A percentile compares a stretch with the other conserved stretches of the same genome.
Evolutionary conservation across 176 grass and related monocot species (phyloP).

Genomic region (Eleusine indica): DNA sequence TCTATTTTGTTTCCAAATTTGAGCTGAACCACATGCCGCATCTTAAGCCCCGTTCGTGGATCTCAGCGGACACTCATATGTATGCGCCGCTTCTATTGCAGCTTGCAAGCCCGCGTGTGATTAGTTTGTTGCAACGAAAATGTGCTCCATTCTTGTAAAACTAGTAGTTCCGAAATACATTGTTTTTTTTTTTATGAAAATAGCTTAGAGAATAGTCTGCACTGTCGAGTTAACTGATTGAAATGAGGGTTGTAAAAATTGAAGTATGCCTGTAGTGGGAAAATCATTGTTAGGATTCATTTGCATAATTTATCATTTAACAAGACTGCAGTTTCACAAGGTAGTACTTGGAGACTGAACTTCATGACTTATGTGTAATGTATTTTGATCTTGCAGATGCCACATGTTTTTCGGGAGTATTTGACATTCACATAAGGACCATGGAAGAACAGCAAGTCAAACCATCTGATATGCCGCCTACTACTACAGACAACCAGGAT

Average conservation of each 20-base stretch:
- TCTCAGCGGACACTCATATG: too few species aligned
- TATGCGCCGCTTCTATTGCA: too few species aligned
- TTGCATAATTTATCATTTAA: background rate
- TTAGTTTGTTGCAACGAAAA: background rate
- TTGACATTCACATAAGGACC: slow-evolving; percentile 18
- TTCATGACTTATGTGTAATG: slow-evolving; percentile 22
- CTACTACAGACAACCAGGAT: slow-evolving; percentile 45
- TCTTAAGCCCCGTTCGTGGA: too few species aligned
- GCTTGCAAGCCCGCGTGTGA: background rate
- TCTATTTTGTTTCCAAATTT: too few species aligned
- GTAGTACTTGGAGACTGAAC: background rate
- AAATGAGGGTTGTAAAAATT: background rate
- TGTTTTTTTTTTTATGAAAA: background rate
- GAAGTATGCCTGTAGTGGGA: background rate
- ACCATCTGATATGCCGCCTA: slow-evolving; percentile 24
- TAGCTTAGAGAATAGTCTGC: background rate
- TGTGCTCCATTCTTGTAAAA: background rate
- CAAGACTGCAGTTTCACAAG: background rate
- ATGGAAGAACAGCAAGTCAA: slow-evolving; percentile 77
- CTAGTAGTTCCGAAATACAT: background rate
- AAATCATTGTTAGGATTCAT: background rate
- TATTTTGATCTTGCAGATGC: slow-evolving; percentile 45
- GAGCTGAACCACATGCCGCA: too few species aligned
- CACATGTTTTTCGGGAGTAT: slow-evolving; percentile 24
- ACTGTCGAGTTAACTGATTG: background rate